Conservation (phyloP, 75 land plant species). For the Pinus albicaulis region DNA sequence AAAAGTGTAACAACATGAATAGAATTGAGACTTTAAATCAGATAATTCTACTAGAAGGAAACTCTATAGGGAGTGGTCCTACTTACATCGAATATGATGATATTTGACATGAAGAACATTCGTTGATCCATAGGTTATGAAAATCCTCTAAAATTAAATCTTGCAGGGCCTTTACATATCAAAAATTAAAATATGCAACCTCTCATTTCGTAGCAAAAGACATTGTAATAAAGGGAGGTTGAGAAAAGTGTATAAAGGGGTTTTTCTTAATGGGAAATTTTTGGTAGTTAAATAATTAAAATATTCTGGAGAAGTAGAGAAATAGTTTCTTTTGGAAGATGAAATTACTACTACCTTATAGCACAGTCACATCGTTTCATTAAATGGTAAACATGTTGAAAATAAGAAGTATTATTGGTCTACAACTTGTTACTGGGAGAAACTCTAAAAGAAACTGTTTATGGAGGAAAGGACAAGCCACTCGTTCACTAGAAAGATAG, state of each 20-base stretch:
- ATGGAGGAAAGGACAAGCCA: no score
- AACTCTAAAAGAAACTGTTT: no score
- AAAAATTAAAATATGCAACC: slow-evolving; percentile 30
- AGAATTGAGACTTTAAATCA: neutral
- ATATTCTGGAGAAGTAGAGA: slow-evolving; percentile 56
- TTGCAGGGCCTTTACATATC: slow-evolving; percentile 18
- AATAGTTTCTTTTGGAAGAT: slow-evolving; percentile 69
- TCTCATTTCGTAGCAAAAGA: slow-evolving; percentile 51
- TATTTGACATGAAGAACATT: slow-evolving; percentile 4
- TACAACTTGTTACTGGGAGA: no score
- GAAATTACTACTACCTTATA: slow-evolving; percentile 67
- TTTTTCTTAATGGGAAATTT: slow-evolving; percentile 55
- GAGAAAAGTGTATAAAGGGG: slow-evolving; percentile 78
- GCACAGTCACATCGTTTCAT: slow-evolving; percentile 64
- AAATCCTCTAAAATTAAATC: slow-evolving; percentile 10
- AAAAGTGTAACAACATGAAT: neutral
- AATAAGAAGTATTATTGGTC: slow-evolving; percentile 46
- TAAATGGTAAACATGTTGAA: slow-evolving; percentile 76
- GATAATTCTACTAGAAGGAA: neutral
- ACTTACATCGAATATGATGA: neutral
- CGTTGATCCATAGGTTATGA: slow-evolving; percentile 6
- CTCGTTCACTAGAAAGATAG: no score
- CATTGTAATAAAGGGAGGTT: slow-evolving; percentile 86
- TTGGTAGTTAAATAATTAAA: slow-evolving; percentile 82
- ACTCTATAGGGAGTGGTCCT: neutral